phyloP scores from a whole-genome alignment of 352 stramenopile genomes.

The Phytophthora parvispora region DNA sequence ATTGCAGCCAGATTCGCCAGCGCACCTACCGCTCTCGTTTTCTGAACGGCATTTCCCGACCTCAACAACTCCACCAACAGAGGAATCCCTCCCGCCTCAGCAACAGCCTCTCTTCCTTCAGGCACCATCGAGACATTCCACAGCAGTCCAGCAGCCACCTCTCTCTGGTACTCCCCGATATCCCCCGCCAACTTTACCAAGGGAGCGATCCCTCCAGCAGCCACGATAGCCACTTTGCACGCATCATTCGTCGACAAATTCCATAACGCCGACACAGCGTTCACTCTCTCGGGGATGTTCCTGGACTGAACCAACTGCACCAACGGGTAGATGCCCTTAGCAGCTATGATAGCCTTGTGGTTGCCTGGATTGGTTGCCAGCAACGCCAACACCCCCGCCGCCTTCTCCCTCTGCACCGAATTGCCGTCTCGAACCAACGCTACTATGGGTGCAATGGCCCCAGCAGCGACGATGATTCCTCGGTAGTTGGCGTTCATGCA shows the following conservation, averaged over 20 bases:
- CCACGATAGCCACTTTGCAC: background rate
- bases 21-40: background rate
- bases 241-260: slow-evolving; percentile 6
- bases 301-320: slow-evolving; percentile 5
- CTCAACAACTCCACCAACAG: slow-evolving; percentile 3
- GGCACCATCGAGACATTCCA: slow-evolving; percentile 18
- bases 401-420: slow-evolving; percentile 16
- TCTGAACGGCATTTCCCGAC: background rate
- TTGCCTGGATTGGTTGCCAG: slow-evolving; percentile 14
- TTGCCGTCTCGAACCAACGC: slow-evolving; percentile 12
- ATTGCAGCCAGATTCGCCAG: background rate
- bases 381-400: slow-evolving; percentile 16
- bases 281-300: background rate
- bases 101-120: slow-evolving; percentile 14
- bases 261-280: slow-evolving; percentile 10
- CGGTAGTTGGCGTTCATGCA: slow-evolving; percentile 4
- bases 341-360: background rate
- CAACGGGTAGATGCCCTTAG: slow-evolving; percentile 1
- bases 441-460: slow-evolving; percentile 7
- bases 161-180: slow-evolving; percentile 8
- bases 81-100: background rate
- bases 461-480: slow-evolving; percentile 1
- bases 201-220: background rate
- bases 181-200: slow-evolving; percentile 5
- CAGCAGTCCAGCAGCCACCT: slow-evolving; percentile 5